phyloP scores from a whole-genome alignment of 2,329 filamentous ascomycete genomes.

The Aspergillus melleus region DNA sequence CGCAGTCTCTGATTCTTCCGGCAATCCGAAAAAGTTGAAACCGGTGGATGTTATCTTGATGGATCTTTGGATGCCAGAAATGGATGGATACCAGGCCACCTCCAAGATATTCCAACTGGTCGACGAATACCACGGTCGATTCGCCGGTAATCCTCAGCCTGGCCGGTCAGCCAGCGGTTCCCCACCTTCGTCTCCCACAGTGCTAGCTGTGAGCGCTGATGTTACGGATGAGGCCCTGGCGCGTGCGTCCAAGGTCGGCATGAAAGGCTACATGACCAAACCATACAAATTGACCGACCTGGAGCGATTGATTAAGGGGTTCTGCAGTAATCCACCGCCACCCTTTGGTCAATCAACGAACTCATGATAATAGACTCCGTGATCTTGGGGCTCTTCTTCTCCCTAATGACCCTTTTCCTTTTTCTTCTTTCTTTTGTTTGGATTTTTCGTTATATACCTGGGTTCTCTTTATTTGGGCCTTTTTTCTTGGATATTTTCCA shows the following conservation, averaged over 20 bases:
- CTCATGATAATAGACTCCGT: slow-evolving; percentile 15
- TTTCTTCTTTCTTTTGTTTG: slow-evolving; percentile 5
- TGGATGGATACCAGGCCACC: slow-evolving; percentile 71
- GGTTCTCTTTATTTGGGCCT: slow-evolving; percentile 9
- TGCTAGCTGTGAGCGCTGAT: slow-evolving; percentile 67
- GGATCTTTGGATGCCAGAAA: slow-evolving; percentile 76
- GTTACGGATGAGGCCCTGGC: slow-evolving; percentile 64
- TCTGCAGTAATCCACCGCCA: slow-evolving; percentile 33
- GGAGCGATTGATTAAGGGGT: slow-evolving; percentile 58
- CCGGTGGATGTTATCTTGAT: slow-evolving; percentile 66
- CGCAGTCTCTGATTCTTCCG: slow-evolving; percentile 19
- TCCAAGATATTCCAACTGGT: slow-evolving; percentile 60
- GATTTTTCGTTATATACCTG: slow-evolving; percentile 11
- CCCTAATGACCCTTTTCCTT: slow-evolving; percentile 3
- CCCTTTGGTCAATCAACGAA: slow-evolving; percentile 18
- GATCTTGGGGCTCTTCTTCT: neutral
- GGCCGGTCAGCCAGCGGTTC: neutral
- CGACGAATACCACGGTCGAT: slow-evolving; percentile 34
- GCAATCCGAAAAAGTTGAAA: slow-evolving; percentile 32
- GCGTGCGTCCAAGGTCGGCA: slow-evolving; percentile 61
- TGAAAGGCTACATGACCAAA: slow-evolving; percentile 69
- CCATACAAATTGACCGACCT: slow-evolving; percentile 65
- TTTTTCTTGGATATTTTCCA: slow-evolving; percentile 4
- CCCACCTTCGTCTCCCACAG: slow-evolving; percentile 36
- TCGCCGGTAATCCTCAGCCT: slow-evolving; percentile 13